Percentiles rank a stretch among this genome's conserved stretches.
Conservation (phyloP, 2,329 filamentous ascomycete species). For the Akanthomyces muscarius region DNA sequence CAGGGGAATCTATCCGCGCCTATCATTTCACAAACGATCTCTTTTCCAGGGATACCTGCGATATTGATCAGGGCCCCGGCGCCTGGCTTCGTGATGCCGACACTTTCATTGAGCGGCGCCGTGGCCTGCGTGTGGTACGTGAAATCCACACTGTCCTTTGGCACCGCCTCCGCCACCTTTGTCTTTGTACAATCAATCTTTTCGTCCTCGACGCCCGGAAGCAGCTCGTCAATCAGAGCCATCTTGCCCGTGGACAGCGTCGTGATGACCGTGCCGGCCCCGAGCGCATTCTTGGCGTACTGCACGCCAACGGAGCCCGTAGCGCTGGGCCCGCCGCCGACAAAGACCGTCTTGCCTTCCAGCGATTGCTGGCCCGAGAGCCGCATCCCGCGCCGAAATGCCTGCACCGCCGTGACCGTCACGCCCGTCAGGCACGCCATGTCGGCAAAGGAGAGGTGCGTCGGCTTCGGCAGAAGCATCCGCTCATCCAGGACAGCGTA, state of each 20-base stretch:
- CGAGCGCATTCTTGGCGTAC: conserved; percentile 47
- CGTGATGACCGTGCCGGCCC: conserved; percentile 44
- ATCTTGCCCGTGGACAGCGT: conserved; percentile 52
- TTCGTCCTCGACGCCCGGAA: conserved; percentile 45
- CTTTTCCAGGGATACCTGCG: conserved; percentile 33
- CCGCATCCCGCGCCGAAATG: conserved; percentile 36
- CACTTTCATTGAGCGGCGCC: conserved; percentile 32
- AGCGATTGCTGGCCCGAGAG: conserved; percentile 36
- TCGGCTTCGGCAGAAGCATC: conserved; percentile 33
- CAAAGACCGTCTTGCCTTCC: conserved; percentile 47
- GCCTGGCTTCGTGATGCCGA: conserved; percentile 36
- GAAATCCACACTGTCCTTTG: conserved; percentile 43
- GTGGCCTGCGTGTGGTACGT: conserved; percentile 45
- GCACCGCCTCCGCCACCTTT: conserved; percentile 36
- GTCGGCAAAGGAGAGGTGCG: conserved; percentile 32
- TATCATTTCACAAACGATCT: conserved; percentile 28
- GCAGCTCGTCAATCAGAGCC: conserved; percentile 36
- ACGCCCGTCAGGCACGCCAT: conserved; percentile 35
- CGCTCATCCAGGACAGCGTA: conserved; percentile 35
- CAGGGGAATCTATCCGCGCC: conserved; percentile 30
- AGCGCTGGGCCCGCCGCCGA: conserved; percentile 47
- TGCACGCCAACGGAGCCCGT: conserved; percentile 45
- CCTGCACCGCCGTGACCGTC: conserved; percentile 42
- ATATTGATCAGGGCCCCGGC: conserved; percentile 41
- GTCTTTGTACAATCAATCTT: conserved; percentile 48